Evolutionary conservation across 495 filamentous ascomycete genomes (phyloP).

Genomic region (Penicillium verhagenii): DNA sequence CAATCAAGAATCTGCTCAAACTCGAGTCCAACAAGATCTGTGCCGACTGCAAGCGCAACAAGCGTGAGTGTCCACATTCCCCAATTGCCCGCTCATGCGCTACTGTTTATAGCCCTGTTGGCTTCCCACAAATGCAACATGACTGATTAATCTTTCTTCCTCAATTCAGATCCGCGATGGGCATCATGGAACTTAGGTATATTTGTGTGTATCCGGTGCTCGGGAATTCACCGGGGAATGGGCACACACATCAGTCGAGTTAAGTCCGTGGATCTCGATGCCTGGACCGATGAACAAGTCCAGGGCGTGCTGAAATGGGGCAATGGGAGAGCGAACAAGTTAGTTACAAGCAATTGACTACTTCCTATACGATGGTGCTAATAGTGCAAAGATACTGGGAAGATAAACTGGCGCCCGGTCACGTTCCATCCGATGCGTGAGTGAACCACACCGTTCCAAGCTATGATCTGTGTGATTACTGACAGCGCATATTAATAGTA

Average conservation of each 20-base stretch:
- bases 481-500: conserved; percentile 42
- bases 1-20: conserved; percentile 90
- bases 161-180: conserved; percentile 82
- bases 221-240: conserved; percentile 97
- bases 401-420: conserved; percentile 83
- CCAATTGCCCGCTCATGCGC: conserved; percentile 13
- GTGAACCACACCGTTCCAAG: conserved; percentile 25
- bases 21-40: conserved; percentile 92
- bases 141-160: conserved; percentile 7
- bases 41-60: conserved; percentile 98
- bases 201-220: conserved; percentile 97
- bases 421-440: conserved; percentile 92
- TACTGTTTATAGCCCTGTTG: neutral
- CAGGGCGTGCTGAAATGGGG: conserved; percentile 92
- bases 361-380: conserved; percentile 10
- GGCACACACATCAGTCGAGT: conserved; percentile 97
- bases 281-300: conserved; percentile 97
- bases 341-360: conserved; percentile 23
- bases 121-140: neutral
- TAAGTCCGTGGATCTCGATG: conserved; percentile 95
- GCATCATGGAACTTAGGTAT: conserved; percentile 96
- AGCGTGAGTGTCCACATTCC: conserved; percentile 61
- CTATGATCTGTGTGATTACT: neutral
- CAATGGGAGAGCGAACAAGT: conserved; percentile 93
- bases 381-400: conserved; percentile 76